phyloP scores from a whole-genome alignment of 192 early-diverging fungal species.

The Cladochytrium replicatum region DNA sequence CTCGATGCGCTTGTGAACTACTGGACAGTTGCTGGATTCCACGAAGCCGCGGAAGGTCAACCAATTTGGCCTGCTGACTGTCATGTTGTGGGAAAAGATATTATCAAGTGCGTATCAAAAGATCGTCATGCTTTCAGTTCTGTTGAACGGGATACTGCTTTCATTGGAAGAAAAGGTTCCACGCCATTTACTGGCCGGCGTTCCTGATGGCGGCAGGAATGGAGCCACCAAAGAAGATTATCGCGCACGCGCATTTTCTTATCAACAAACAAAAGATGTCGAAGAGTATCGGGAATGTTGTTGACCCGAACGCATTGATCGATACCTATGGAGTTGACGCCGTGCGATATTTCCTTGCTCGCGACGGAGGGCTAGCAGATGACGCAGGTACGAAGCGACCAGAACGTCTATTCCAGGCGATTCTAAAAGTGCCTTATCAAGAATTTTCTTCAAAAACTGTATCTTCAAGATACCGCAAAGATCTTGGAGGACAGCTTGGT shows the following conservation, averaged over 20 bases:
- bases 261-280: slow-evolving; percentile 88
- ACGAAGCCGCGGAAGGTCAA: slow-evolving; percentile 18
- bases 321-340: slow-evolving; percentile 72
- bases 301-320: slow-evolving; percentile 68
- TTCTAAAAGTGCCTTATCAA: slow-evolving; percentile 1
- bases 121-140: not conserved
- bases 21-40: slow-evolving; percentile 76
- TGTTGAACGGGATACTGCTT: not conserved
- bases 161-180: slow-evolving; percentile 49
- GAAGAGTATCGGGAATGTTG: slow-evolving; percentile 87
- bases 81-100: slow-evolving; percentile 94
- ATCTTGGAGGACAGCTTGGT: slow-evolving; percentile 72
- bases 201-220: slow-evolving; percentile 83
- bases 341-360: slow-evolving; percentile 81
- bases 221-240: slow-evolving; percentile 64
- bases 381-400: slow-evolving; percentile 43
- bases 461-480: slow-evolving; percentile 58
- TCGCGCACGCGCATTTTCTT: slow-evolving; percentile 94
- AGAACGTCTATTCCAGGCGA: not conserved
- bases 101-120: slow-evolving; percentile 48
- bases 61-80: slow-evolving; percentile 54
- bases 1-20: slow-evolving; percentile 93
- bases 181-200: slow-evolving; percentile 96
- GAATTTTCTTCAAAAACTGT: slow-evolving; percentile 66
- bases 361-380: slow-evolving; percentile 78